phyloP scores from a whole-genome alignment of 2,329 filamentous ascomycete genomes.

The Aspergillus neoniger region DNA sequence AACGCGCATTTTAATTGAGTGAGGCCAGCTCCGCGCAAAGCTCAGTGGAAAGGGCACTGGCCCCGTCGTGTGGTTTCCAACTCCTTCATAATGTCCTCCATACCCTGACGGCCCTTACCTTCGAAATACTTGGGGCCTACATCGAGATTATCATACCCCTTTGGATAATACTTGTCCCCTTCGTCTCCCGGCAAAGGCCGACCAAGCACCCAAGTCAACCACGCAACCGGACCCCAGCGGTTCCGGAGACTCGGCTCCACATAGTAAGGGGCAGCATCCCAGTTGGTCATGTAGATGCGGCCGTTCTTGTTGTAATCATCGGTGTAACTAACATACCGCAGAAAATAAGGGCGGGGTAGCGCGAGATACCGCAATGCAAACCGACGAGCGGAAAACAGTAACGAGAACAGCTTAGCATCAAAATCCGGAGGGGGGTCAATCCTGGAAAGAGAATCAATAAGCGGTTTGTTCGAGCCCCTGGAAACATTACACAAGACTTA shows the following conservation, averaged over 20 bases:
- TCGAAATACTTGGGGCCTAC: slow-evolving; percentile 62
- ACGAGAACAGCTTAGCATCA: slow-evolving; percentile 45
- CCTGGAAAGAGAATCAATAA: slow-evolving; percentile 23
- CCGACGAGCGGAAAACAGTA: slow-evolving; percentile 55
- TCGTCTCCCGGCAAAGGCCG: slow-evolving; percentile 52
- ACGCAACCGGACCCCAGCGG: slow-evolving; percentile 62
- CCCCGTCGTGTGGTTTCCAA: slow-evolving; percentile 45
- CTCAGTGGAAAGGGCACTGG: slow-evolving; percentile 52
- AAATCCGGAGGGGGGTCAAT: slow-evolving; percentile 43
- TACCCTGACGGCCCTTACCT: slow-evolving; percentile 49
- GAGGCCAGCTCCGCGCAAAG: background rate
- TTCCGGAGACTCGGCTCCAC: slow-evolving; percentile 60
- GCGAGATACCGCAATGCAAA: slow-evolving; percentile 59
- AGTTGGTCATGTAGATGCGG: slow-evolving; percentile 54
- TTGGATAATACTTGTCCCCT: slow-evolving; percentile 49
- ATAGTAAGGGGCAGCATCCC: slow-evolving; percentile 68
- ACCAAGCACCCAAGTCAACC: slow-evolving; percentile 51
- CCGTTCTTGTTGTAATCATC: slow-evolving; percentile 56
- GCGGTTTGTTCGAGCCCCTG: background rate
- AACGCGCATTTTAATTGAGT: background rate
- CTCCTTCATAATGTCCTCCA: slow-evolving; percentile 43
- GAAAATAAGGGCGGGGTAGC: slow-evolving; percentile 57
- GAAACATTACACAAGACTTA: slow-evolving; percentile 37
- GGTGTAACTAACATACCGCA: slow-evolving; percentile 42
- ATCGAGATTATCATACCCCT: slow-evolving; percentile 56